These are phyloP conservation scores for Schoenoplectus tabernaemontani DNA, from an alignment of 202 grass and related monocot species.

Conservation along the genomic window DNA sequence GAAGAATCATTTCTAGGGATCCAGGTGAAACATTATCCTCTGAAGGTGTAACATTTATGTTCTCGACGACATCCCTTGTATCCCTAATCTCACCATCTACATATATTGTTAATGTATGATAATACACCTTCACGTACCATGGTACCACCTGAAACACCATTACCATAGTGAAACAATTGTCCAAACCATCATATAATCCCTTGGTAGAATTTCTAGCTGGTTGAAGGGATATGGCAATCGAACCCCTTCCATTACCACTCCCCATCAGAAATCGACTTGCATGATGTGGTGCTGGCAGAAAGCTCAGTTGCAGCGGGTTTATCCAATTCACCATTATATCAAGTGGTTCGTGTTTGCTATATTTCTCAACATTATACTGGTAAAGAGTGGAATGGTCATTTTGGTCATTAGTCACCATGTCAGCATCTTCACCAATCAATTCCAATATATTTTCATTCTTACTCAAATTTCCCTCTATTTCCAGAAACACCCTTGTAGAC, in stretches of 20 bases:
- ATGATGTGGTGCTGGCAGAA: constrained; percentile 54
- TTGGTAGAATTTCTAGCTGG: constrained; percentile 48
- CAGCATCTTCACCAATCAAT: constrained; percentile 41
- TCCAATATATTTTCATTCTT: constrained; percentile 50
- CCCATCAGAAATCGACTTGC: constrained; percentile 88
- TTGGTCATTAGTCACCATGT: constrained; percentile 52
- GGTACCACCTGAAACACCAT: constrained; percentile 90
- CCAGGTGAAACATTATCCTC: constrained; percentile 91
- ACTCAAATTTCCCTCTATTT: constrained; percentile 54
- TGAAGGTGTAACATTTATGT: constrained; percentile 83
- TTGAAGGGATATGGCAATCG: constrained; percentile 81
- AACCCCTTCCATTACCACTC: constrained; percentile 89
- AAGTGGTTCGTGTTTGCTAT: constrained; percentile 51
- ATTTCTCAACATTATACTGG: constrained; percentile 63
- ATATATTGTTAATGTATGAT: constrained; percentile 81
- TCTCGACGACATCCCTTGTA: constrained; percentile 64
- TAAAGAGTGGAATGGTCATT: constrained; percentile 48
- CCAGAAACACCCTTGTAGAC: constrained; percentile 70
- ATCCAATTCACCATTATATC: constrained; percentile 88
- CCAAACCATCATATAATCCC: constrained; percentile 31
- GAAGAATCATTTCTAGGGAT: constrained; percentile 72
- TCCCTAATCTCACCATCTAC: constrained; percentile 58
- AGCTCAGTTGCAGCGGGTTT: constrained; percentile 52
- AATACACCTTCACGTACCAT: constrained; percentile 98
- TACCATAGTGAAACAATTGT: constrained; percentile 54